Percentiles rank a stretch among this genome's conserved stretches.
These are phyloP conservation scores for Suillus clintonianus DNA, from an alignment of 768 basidiomycete genomes.

Conservation along the genomic window DNA sequence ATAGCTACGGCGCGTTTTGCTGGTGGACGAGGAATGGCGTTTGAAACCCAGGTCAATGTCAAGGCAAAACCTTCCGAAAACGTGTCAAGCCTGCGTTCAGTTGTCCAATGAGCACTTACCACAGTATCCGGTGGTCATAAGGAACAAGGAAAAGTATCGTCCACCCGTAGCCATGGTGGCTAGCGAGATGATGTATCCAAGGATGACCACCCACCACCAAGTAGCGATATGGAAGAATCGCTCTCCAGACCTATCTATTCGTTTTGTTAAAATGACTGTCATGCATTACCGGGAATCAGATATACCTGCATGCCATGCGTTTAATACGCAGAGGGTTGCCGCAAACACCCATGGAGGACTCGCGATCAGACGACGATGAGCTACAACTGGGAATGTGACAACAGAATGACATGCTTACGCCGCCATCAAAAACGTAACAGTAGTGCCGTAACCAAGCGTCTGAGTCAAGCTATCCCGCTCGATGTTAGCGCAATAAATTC, in stretches of 20 bases:
- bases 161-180: conserved; percentile 50
- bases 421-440: conserved; percentile 57
- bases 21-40: conserved; percentile 60
- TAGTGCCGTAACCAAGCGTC: conserved; percentile 63
- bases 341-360: conserved; percentile 70
- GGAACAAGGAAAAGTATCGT: conserved; percentile 62
- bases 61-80: conserved; percentile 39
- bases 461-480: conserved; percentile 44
- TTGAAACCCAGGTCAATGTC: conserved; percentile 63
- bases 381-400: not conserved
- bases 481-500: not conserved
- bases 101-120: conserved; percentile 25
- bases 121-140: conserved; percentile 59
- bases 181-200: conserved; percentile 61
- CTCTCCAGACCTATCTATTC: conserved; percentile 58
- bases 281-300: conserved; percentile 7
- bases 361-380: not conserved
- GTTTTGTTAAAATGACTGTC: not conserved
- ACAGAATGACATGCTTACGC: conserved; percentile 43
- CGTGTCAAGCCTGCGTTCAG: not conserved
- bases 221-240: conserved; percentile 61
- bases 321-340: conserved; percentile 48
- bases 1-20: conserved; percentile 54
- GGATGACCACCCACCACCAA: conserved; percentile 60
- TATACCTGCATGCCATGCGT: conserved; percentile 57